These are phyloP conservation scores for Kwoniella bestiolae DNA, from an alignment of 768 basidiomycete species.

Conservation along the genomic window DNA sequence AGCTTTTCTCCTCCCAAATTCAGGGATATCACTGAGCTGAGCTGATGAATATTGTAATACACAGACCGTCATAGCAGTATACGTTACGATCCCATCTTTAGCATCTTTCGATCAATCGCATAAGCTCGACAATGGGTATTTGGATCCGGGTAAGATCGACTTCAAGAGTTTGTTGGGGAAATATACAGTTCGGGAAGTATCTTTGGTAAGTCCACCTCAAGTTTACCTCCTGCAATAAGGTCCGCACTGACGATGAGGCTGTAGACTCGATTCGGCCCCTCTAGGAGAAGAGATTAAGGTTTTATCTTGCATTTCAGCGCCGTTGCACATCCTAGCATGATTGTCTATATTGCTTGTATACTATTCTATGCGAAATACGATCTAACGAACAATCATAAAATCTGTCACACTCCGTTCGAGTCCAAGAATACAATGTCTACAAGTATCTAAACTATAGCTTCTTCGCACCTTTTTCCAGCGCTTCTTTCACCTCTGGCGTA, in stretches of 20 bases:
- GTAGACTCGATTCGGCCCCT: slow-evolving; percentile 47
- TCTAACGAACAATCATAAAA: not conserved
- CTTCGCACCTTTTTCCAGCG: slow-evolving; percentile 22
- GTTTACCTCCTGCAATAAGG: not conserved
- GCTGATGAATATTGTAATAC: no score
- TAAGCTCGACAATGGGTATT: slow-evolving; percentile 47
- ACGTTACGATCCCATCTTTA: slow-evolving; percentile 87
- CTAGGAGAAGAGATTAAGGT: slow-evolving; percentile 39
- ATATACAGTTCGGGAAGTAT: slow-evolving; percentile 82
- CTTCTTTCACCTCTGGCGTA: slow-evolving; percentile 33
- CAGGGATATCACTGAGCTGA: no score
- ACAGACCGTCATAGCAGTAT: slow-evolving; percentile 85
- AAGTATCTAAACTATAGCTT: slow-evolving; percentile 3
- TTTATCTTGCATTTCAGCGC: not conserved
- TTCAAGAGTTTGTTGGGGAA: slow-evolving; percentile 67
- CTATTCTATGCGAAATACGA: not conserved
- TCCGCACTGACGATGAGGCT: not conserved
- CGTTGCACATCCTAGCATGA: not conserved
- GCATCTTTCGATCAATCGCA: slow-evolving; percentile 49
- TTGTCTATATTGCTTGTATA: not conserved
- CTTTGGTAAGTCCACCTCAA: slow-evolving; percentile 37
- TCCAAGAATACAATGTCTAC: not conserved
- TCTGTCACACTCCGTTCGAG: no score
- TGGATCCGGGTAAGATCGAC: slow-evolving; percentile 55
- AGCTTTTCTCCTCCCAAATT: not conserved